These are phyloP conservation scores for Candida adriatica DNA, from an alignment of 805 yeast genomes.

Conservation along the genomic window DNA sequence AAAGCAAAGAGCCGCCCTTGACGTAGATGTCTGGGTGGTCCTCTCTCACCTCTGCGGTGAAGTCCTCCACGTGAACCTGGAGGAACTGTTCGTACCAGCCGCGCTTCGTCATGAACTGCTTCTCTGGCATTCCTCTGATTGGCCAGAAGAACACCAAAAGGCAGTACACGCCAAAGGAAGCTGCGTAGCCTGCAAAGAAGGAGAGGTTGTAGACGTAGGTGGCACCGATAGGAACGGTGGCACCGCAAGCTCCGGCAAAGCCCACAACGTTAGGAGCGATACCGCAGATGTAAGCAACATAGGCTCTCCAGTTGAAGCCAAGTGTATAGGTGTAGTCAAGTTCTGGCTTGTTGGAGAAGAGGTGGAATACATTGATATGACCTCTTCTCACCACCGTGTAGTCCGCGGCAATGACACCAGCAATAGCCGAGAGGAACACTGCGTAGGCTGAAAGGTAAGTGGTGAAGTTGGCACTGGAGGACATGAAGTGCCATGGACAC, in stretches of 20 bases:
- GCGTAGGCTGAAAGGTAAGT: slow-evolving; percentile 77
- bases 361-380: slow-evolving; percentile 50
- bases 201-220: slow-evolving; percentile 63
- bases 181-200: slow-evolving; percentile 69
- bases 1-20: slow-evolving; percentile 6
- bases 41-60: slow-evolving; percentile 10
- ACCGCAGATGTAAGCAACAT: slow-evolving; percentile 72
- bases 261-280: slow-evolving; percentile 82
- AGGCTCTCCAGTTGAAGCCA: slow-evolving; percentile 84
- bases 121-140: slow-evolving; percentile 36
- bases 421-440: slow-evolving; percentile 75
- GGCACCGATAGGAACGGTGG: slow-evolving; percentile 77
- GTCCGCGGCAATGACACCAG: slow-evolving; percentile 68
- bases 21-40: slow-evolving; percentile 16
- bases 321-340: slow-evolving; percentile 49
- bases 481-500: slow-evolving; percentile 78
- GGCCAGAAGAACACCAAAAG: slow-evolving; percentile 48
- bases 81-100: slow-evolving; percentile 38
- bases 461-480: slow-evolving; percentile 66
- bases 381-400: slow-evolving; percentile 74
- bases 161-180: slow-evolving; percentile 50
- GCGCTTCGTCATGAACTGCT: slow-evolving; percentile 34
- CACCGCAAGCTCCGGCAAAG: slow-evolving; percentile 75
- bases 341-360: slow-evolving; percentile 42
- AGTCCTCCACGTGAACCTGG: slow-evolving; percentile 11